Evolutionary conservation across 148 eudicot genomes (phyloP), one percentile per base, ranked within the genome.

Genomic region (Spergularia marina): DNA sequence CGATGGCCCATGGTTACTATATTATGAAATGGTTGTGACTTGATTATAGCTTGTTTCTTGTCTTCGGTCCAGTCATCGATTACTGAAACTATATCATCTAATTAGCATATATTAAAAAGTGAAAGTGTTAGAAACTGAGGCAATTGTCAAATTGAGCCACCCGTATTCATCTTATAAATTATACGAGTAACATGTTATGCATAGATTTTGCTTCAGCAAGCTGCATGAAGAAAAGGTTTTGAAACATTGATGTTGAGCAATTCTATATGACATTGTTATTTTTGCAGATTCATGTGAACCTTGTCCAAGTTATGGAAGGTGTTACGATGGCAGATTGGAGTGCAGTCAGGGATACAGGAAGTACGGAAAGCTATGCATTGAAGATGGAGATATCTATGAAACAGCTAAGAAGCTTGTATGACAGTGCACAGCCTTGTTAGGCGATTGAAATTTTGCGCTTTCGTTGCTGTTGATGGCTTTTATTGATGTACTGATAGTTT

Each of bases 301-400:
- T 81, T 95, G 98, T 81, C 98, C 98, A 62, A 82, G 79, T 74
- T 75, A 92, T 84, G 98, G 96, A 60, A 81, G 76, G 70, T 95
- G 98, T 80, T 74, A 74, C 58, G 82, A 86, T 47, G 98, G 98
- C 65, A 84, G 87, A 78, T 80, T 95, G 83, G 90, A 87, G 78
- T 95, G 98, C 84, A 74, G 11, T 40, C 77, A 59, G 73, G 98
- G 97, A 75, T 95, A 89, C 76, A 81, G 83, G 78, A 88, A 81
- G 78, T 83, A 78, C 61, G 94, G 97, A 73, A 92, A 76, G 70
- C 68, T 71, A 55, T 95, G 98, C 67, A 74, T 92, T 51, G 97
- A 95, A 79, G 98, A 95, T 77, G 90, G 90, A 79, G 89, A 87
- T 80, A 82, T 90, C 73, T 85, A 80, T 76, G 82, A 77, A 86